Percentiles rank a stretch among this genome's conserved stretches.
Evolutionary conservation across 1,284 basidiomycete species (phyloP).

Genomic region (Dichomitus squalens): DNA sequence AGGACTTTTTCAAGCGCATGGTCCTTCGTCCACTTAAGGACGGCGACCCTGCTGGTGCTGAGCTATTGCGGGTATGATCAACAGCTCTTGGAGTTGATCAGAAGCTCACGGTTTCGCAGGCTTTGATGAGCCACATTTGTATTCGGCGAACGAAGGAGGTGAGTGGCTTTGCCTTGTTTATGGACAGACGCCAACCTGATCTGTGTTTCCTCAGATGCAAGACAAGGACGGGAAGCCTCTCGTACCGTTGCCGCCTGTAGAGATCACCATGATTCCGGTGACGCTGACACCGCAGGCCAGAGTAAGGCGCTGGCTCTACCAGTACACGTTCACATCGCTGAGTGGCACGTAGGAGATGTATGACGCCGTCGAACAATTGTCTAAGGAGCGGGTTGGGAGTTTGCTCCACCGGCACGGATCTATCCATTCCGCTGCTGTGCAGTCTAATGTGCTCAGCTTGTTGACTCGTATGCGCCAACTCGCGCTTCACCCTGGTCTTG

Average conservation of each 20-base stretch:
- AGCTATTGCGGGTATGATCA: constrained; percentile 64
- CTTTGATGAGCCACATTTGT: constrained; percentile 82
- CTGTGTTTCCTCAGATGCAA: constrained; percentile 65
- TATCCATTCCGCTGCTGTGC: constrained; percentile 46
- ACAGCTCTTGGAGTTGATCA: not conserved
- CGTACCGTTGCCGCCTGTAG: constrained; percentile 78
- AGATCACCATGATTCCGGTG: constrained; percentile 74
- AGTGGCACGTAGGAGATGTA: constrained; percentile 58
- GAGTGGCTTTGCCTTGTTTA: not conserved
- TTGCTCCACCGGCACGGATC: constrained; percentile 49
- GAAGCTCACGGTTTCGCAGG: constrained; percentile 43
- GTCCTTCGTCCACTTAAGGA: constrained; percentile 73
- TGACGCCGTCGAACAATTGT: constrained; percentile 70
- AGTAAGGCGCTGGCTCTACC: constrained; percentile 18
- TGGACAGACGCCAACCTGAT: not conserved
- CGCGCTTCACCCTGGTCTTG: constrained; percentile 77
- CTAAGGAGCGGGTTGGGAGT: constrained; percentile 61
- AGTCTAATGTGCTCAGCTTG: constrained; percentile 77
- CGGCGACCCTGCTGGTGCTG: constrained; percentile 65
- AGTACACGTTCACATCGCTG: not conserved
- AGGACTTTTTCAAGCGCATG: constrained; percentile 79
- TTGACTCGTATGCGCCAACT: constrained; percentile 88
- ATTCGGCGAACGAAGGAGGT: constrained; percentile 88
- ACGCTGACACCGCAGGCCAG: constrained; percentile 68
- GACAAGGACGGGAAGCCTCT: constrained; percentile 73